Percentiles rank a stretch among this genome's conserved stretches.
phyloP scores from a whole-genome alignment of 2,329 filamentous ascomycete genomes.

The Amauroascus niger region DNA sequence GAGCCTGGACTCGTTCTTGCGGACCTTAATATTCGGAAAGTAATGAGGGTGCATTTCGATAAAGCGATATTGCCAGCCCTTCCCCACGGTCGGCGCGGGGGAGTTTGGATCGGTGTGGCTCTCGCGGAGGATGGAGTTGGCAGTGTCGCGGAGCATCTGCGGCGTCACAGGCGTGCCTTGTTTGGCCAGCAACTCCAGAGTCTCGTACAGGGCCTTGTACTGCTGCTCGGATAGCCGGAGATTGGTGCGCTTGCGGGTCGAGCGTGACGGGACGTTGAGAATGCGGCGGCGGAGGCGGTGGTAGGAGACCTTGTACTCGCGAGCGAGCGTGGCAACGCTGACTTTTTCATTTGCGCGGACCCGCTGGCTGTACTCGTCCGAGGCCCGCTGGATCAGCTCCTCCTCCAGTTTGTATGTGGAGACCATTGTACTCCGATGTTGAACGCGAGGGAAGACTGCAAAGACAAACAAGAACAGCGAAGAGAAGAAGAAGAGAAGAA shows the following conservation, averaged over 20 bases:
- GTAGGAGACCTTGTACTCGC: conserved; percentile 12
- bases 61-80: conserved; percentile 11
- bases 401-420: conserved; percentile 11
- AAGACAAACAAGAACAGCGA: too few species aligned
- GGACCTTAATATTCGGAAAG: conserved; percentile 10
- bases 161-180: neutral
- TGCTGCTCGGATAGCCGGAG: conserved; percentile 8
- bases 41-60: conserved; percentile 11
- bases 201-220: conserved; percentile 6
- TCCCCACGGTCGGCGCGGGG: conserved; percentile 5
- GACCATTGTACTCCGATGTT: neutral
- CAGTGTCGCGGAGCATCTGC: conserved; percentile 6
- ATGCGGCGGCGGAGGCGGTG: conserved; percentile 9
- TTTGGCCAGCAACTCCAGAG: conserved; percentile 5
- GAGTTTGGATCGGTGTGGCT: conserved; percentile 8
- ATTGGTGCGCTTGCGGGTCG: conserved; percentile 9
- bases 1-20: conserved; percentile 7
- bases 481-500: too few species aligned
- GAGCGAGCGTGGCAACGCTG: conserved; percentile 6
- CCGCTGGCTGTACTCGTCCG: conserved; percentile 6
- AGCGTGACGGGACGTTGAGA: conserved; percentile 9
- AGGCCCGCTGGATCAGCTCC: conserved; percentile 4
- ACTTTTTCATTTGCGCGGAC: conserved; percentile 2
- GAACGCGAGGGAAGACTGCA: too few species aligned
- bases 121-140: conserved; percentile 8